Base-by-base conservation (phyloP, 768 basidiomycete species). In the Naganishia vaughanmartiniae region DNA sequence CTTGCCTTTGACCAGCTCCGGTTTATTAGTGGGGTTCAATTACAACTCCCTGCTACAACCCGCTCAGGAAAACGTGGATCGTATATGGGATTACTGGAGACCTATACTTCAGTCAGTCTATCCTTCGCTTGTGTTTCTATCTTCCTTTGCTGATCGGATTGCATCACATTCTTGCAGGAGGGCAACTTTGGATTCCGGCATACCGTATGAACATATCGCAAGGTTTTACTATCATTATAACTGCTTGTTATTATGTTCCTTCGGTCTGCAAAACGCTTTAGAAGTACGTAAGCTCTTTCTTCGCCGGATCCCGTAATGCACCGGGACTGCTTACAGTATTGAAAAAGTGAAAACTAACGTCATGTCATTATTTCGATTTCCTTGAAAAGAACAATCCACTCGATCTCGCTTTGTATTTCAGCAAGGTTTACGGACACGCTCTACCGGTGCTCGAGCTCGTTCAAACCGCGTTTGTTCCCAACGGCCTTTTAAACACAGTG, bases 221-320 rank as follows among this genome's bases (percentile, higher is more conserved):
- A 83, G 86, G 73, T 94, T 93, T 77, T 92, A 92, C 80, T 90
- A 86, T 82, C 87, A 92, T 78, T 95, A 95, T 76, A 87, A 89
- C 33, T 74, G 74, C 14, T 86, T 99, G 66, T 91, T 96, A 45
- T 83, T 97, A 70, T 94, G 96, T 78, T 95, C 95, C 0, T 99
- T 99, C 75, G 95, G 95, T 17, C 85, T 99, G 53, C 95, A 99
- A 80, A 91, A 95, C 77, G 92, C 95, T n/a, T 83, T 97, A 69
- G 94, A 95, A 81, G 74, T 70, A 48, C 73, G 26, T 71, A 34
- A 12, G 11, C 21, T 42, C 54, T 5, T 46, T 57, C 28, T n/a
- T 46, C 28, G 34, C 6, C 34, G 6, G 12, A 36, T 36, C 34
- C 34, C 34, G 34, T 36, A 36, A 36, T 36, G 34, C 34, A 12